phyloP scores from a whole-genome alignment of 257 asterid genomes.

The Echites panduratus region DNA sequence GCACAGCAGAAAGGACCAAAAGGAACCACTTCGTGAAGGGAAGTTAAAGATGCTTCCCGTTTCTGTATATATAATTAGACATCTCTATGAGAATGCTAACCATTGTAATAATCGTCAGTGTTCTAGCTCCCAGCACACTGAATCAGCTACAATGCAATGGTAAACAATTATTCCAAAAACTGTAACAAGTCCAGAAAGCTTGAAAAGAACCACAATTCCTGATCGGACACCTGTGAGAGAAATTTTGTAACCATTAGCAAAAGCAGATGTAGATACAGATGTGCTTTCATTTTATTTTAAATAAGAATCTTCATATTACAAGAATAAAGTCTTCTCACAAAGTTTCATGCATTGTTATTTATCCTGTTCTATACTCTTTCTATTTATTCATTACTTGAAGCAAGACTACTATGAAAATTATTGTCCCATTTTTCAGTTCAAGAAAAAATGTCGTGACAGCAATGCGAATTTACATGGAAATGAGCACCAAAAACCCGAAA shows the following conservation, averaged over 20 bases:
- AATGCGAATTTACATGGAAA: too few relatives aligned
- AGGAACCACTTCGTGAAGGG: neutral
- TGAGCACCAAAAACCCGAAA: too few relatives aligned
- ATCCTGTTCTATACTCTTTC: neutral
- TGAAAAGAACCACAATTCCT: slow-evolving; percentile 21
- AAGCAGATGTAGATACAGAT: neutral
- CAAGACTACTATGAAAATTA: neutral
- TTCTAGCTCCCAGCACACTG: slow-evolving; percentile 18
- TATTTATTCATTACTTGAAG: neutral
- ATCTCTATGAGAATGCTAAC: neutral
- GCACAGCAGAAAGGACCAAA: too few relatives aligned
- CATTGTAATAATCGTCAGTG: neutral
- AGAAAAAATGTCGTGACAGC: too few relatives aligned
- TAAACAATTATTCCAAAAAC: slow-evolving; percentile 19
- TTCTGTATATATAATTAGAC: neutral
- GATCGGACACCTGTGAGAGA: slow-evolving; percentile 24
- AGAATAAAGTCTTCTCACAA: neutral
- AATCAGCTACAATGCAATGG: slow-evolving; percentile 27
- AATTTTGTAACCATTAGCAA: neutral
- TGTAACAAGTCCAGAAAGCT: slow-evolving; percentile 18
- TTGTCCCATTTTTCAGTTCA: neutral
- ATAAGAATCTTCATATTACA: neutral
- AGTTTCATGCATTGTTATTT: neutral
- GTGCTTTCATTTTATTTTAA: neutral
- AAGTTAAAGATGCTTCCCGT: neutral